Conservation (phyloP, 345 rosid species). For the Melaleuca quinquenervia region DNA sequence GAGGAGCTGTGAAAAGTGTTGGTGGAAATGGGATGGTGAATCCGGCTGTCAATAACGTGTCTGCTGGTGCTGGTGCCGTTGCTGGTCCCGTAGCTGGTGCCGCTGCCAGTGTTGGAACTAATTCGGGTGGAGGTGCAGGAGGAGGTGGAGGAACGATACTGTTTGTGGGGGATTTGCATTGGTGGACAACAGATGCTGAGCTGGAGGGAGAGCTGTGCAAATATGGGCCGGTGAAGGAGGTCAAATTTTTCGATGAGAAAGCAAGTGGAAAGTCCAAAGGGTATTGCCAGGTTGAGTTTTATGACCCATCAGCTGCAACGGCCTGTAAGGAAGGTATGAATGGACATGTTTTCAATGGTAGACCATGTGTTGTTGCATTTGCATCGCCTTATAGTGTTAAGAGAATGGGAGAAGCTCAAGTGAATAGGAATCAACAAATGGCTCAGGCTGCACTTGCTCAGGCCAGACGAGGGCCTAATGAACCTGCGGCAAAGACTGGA, state of each 20-base stretch:
- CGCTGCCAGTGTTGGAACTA: slow-evolving; percentile 1
- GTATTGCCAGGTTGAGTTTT: slow-evolving; percentile 83
- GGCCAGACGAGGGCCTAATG: slow-evolving; percentile 47
- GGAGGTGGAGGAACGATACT: slow-evolving; percentile 41
- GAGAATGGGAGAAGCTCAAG: slow-evolving; percentile 71
- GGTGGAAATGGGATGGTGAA: slow-evolving; percentile 20
- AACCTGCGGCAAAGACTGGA: slow-evolving; percentile 27
- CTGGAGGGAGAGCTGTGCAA: slow-evolving; percentile 53
- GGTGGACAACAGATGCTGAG: slow-evolving; percentile 94
- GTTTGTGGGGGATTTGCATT: slow-evolving; percentile 83
- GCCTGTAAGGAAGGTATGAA: slow-evolving; percentile 79
- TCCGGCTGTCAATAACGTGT: slow-evolving; percentile 9
- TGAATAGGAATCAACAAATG: slow-evolving; percentile 45
- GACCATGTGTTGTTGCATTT: slow-evolving; percentile 74
- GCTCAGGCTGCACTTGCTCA: slow-evolving; percentile 28
- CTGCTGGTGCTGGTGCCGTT: slow-evolving; percentile 13
- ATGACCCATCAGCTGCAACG: slow-evolving; percentile 48
- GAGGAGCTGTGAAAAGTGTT: slow-evolving; percentile 13
- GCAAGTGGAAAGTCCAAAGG: slow-evolving; percentile 89
- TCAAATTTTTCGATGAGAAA: slow-evolving; percentile 81
- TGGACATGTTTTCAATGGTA: slow-evolving; percentile 57
- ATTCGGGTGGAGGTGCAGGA: slow-evolving; percentile 8
- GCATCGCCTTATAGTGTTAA: slow-evolving; percentile 57
- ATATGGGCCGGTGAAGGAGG: slow-evolving; percentile 67
- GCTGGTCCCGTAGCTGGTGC: slow-evolving; percentile 3